Evolutionary conservation across 352 stramenopile genomes (phyloP).

Genomic region (Pythium myriotylum): DNA sequence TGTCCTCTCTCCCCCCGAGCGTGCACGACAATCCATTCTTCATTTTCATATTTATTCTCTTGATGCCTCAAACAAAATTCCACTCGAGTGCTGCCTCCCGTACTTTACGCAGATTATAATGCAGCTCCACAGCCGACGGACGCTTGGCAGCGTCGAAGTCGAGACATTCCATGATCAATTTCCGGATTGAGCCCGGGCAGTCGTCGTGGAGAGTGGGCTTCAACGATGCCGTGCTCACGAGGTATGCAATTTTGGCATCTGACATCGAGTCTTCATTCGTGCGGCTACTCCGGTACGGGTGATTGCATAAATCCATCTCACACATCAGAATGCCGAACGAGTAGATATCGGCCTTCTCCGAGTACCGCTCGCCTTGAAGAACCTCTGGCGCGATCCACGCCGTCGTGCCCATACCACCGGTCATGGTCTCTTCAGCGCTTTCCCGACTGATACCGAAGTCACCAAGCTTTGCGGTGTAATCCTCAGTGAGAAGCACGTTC

Average conservation of each 20-base stretch:
- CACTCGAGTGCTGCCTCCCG: too few species aligned
- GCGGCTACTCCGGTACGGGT: constrained; percentile 32
- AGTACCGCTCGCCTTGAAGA: constrained; percentile 31
- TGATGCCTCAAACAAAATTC: too few species aligned
- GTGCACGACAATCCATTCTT: too few species aligned
- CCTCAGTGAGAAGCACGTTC: constrained; percentile 43
- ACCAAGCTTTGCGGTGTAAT: constrained; percentile 48
- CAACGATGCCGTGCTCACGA: constrained; percentile 42
- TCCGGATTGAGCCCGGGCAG: constrained; percentile 48
- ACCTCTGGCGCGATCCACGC: constrained; percentile 49
- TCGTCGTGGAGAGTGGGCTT: constrained; percentile 49
- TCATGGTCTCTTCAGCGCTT: constrained; percentile 30
- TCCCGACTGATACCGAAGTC: constrained; percentile 63
- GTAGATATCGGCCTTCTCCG: constrained; percentile 32
- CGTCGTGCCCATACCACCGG: constrained; percentile 34
- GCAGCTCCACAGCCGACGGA: constrained; percentile 64
- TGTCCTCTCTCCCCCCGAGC: too few species aligned
- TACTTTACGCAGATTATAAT: constrained; percentile 56
- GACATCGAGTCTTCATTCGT: constrained; percentile 16
- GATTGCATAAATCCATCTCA: constrained; percentile 41
- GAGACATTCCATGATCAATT: constrained; percentile 56
- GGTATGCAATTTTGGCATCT: constrained; percentile 16
- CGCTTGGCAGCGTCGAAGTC: constrained; percentile 48
- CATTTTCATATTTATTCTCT: too few species aligned
- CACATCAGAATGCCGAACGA: constrained; percentile 39